A percentile compares a stretch with the other conserved stretches of the same genome.
Evolutionary conservation across 2,329 filamentous ascomycete genomes (phyloP).

Genomic region (Chaetomium sp.): DNA sequence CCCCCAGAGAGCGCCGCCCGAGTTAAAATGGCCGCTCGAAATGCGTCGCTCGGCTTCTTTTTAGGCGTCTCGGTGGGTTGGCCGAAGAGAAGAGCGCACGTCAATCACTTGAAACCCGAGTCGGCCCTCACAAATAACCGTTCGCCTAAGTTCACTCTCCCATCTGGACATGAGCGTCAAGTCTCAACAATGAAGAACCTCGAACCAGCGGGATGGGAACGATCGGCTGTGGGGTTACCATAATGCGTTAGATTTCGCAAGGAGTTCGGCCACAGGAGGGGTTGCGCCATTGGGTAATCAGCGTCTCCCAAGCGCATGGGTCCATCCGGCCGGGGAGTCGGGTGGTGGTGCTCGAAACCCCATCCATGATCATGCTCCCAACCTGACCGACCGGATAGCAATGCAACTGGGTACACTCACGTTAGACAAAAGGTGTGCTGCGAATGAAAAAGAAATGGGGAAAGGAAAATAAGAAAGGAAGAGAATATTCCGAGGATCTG

Average conservation of each 20-base stretch:
- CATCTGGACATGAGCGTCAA: not conserved
- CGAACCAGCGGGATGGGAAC: constrained; percentile 7
- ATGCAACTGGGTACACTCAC: no score
- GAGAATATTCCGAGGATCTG: no score
- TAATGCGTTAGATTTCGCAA: constrained; percentile 3
- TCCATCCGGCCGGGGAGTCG: not conserved
- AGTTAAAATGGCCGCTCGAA: no score
- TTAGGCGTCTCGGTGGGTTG: no score
- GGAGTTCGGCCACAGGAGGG: not conserved
- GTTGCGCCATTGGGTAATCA: constrained; percentile 12
- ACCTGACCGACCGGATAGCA: no score
- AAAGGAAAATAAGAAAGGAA: no score
- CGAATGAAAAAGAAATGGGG: no score
- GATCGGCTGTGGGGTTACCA: constrained; percentile 8
- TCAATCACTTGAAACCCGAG: not conserved
- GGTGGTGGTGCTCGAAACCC: not conserved
- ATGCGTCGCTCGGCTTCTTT: no score
- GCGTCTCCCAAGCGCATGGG: constrained; percentile 1
- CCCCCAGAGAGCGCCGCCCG: not conserved
- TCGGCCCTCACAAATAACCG: not conserved
- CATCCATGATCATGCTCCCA: no score
- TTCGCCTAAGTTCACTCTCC: not conserved
- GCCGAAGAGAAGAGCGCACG: no score
- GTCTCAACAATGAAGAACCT: not conserved
- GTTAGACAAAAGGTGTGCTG: no score